Percentiles rank a stretch among this genome's conserved stretches.
phyloP scores from a whole-genome alignment of 2,329 filamentous ascomycete species.

The Sporothrix pseudoabietina region DNA sequence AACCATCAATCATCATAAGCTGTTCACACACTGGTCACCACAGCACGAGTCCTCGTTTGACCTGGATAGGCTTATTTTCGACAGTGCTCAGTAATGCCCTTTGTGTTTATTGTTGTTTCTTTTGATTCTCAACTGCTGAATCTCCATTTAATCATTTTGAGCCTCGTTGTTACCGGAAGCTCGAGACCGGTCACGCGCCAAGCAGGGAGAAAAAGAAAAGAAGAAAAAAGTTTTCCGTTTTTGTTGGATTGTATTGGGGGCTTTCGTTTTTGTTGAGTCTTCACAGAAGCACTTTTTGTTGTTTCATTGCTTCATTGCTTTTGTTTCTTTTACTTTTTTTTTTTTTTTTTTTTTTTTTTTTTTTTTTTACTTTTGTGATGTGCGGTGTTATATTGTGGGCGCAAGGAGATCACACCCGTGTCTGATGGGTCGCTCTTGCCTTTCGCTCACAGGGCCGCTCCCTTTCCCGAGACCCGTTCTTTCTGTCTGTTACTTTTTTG shows the following conservation, averaged over 20 bases:
- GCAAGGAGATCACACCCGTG: neutral
- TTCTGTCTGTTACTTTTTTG: conserved; percentile 2
- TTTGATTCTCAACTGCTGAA: neutral
- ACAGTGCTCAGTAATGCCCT: neutral
- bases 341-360: neutral
- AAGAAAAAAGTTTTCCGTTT: neutral
- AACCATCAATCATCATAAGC: neutral
- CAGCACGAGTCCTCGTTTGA: neutral
- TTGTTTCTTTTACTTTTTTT: neutral
- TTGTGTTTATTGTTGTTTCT: neutral
- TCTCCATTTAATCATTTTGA: neutral
- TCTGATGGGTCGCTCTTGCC: neutral
- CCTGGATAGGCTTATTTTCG: neutral
- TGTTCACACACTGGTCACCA: neutral
- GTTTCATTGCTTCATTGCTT: neutral
- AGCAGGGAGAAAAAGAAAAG: conserved; percentile 6
- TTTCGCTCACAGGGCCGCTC: neutral
- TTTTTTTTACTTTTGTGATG: neutral
- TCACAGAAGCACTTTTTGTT: neutral
- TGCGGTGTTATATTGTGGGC: neutral
- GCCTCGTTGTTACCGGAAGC: neutral
- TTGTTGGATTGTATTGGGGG: neutral
- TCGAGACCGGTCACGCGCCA: neutral
- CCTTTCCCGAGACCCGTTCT: neutral
- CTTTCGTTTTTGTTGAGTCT: neutral